These are phyloP conservation scores for Goffeauzyma gilvescens DNA, from an alignment of 768 basidiomycete genomes.

Conservation along the genomic window DNA sequence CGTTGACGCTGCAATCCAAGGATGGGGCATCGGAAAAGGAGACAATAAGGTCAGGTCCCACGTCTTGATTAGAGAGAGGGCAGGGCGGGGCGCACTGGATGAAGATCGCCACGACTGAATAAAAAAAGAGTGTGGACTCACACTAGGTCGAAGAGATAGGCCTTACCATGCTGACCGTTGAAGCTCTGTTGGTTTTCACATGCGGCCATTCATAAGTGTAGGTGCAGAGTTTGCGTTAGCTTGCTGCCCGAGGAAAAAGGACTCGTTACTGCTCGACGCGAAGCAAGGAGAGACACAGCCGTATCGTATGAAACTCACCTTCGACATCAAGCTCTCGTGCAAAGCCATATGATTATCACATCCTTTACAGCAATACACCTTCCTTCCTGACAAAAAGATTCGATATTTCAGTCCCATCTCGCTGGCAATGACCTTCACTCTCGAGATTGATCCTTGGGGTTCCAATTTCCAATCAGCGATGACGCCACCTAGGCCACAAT, in stretches of 20 bases:
- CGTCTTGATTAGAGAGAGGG: not conserved
- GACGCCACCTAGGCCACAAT: too few relatives aligned
- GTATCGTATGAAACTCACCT: constrained; percentile 1
- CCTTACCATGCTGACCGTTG: constrained; percentile 88
- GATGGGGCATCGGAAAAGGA: too few relatives aligned
- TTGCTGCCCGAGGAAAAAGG: not conserved
- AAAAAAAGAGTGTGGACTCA: constrained; percentile 35
- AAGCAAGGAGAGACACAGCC: not conserved
- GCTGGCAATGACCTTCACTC: too few relatives aligned
- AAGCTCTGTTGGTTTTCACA: constrained; percentile 47
- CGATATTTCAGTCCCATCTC: constrained; percentile 28
- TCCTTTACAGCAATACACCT: constrained; percentile 24
- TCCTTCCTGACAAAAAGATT: constrained; percentile 26
- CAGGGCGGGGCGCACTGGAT: not conserved
- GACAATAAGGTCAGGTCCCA: constrained; percentile 7
- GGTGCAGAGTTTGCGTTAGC: not conserved
- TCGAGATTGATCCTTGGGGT: too few relatives aligned
- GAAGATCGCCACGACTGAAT: not conserved
- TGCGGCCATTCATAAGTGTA: not conserved
- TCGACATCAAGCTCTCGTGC: constrained; percentile 22
- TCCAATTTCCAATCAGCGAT: too few relatives aligned
- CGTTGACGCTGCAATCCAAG: constrained; percentile 75
- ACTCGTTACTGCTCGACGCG: too few relatives aligned
- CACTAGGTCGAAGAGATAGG: constrained; percentile 87
- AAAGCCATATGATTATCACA: constrained; percentile 29